Base-by-base conservation (phyloP, 176 grass and related monocot species). In the Pontederia crassipes region DNA sequence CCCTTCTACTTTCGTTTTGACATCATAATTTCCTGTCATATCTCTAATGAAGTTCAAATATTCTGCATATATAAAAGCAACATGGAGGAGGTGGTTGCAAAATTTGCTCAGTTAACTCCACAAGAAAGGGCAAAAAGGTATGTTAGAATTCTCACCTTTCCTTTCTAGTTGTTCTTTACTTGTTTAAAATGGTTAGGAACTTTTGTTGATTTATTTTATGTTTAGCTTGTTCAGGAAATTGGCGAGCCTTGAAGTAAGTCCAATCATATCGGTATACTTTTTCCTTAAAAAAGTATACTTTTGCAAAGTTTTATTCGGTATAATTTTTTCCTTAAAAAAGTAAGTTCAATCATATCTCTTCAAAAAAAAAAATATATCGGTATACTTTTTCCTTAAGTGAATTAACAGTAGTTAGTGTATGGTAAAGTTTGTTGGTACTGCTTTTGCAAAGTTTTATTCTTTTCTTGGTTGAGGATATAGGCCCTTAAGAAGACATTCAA, bases 51-150 rank as follows among this genome's bases (percentile, higher is more conserved):
- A 40, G 32, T 3, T 40, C 6, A 40, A 40, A 40, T 40, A 40
- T 40, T 40, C 6, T 40, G 32, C 32, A 79, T 40, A 8, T 55
- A 32, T 64, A 55, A 46, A 46, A 90, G 87, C 76, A 76, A 57
- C 12, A 56, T 90, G 18, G 87, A 85, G 52, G 76, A 85, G 48
- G 75, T 82, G 15, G 76, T 90, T 71, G 60, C 60, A 40, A 90
- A 73, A 63, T 90, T 79, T 80, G 64, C 87, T 13, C 79, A 90
- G 18, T 46, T 82, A 59, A 82, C 87, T 48, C 79, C 75, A 69
- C 87, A 90, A 57, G 87, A 90, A 77, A 90, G 87, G 48, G 72
- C 87, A 67, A 85, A 85, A 74, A 90, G 87, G 86, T 85, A 71
- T 11, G 20, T n/a, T 47, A 0, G 8, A 50, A 45, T 24, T 58